Conservation (phyloP, 768 basidiomycete genomes). For the Agaricus sinodeliciosus region DNA sequence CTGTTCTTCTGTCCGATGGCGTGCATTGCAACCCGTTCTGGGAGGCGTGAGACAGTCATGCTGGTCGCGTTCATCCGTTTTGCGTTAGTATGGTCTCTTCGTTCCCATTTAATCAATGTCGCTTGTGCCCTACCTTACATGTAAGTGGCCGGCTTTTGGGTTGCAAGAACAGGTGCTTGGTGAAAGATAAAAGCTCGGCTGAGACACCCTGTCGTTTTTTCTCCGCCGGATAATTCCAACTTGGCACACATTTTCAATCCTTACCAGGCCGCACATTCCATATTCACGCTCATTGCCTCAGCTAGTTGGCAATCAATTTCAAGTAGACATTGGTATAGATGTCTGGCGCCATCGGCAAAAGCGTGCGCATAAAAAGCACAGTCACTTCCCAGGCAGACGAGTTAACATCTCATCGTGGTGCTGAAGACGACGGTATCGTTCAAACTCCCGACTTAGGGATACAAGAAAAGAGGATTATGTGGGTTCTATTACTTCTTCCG, state of each 20-base stretch:
- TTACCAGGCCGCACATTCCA: neutral
- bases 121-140: neutral
- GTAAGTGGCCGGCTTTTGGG: neutral
- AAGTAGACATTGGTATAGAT: neutral
- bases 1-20: neutral
- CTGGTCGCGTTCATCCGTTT: conserved; percentile 1
- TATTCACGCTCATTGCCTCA: neutral
- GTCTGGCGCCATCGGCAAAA: neutral
- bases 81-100: neutral
- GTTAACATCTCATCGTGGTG: neutral
- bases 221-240: neutral
- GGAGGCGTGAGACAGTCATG: neutral
- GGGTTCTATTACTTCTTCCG: neutral
- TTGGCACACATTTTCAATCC: neutral
- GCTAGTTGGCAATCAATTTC: neutral
- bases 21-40: neutral
- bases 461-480: conserved; percentile 1
- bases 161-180: neutral
- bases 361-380: neutral
- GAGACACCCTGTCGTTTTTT: neutral
- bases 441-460: no score
- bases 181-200: conserved; percentile 3
- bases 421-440: neutral
- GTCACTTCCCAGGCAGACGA: neutral
- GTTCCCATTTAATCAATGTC: conserved; percentile 3